These are phyloP conservation scores for Laburnicola sp. DNA, from an alignment of 2,329 filamentous ascomycete species.

Conservation along the genomic window DNA sequence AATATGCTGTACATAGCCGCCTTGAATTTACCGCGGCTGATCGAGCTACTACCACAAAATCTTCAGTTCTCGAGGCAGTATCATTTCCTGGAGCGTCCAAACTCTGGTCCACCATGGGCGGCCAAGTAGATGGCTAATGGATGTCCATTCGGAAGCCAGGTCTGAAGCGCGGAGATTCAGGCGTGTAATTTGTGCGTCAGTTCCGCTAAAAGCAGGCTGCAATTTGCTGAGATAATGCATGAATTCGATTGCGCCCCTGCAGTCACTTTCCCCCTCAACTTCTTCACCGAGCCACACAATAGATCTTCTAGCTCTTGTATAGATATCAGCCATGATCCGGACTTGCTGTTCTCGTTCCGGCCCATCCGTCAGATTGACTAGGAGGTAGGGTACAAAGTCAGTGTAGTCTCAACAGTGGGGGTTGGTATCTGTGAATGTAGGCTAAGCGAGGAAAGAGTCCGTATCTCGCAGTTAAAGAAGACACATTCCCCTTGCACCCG, in stretches of 20 bases:
- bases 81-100: constrained; percentile 39
- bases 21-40: constrained; percentile 32
- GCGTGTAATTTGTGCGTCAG: constrained; percentile 20
- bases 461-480: too few species aligned
- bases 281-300: constrained; percentile 35
- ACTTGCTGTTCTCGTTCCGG: constrained; percentile 34
- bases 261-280: constrained; percentile 23
- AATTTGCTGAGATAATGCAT: constrained; percentile 25
- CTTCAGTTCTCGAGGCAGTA: constrained; percentile 31
- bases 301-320: constrained; percentile 23
- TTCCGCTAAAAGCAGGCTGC: constrained; percentile 20
- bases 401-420: too few species aligned
- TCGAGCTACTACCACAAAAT: constrained; percentile 27
- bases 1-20: constrained; percentile 37
- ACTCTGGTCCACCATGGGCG: constrained; percentile 35
- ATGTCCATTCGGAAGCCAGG: constrained; percentile 23
- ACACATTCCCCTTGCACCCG: too few species aligned
- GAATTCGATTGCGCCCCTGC: constrained; percentile 31
- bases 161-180: constrained; percentile 19
- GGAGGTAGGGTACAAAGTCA: too few species aligned
- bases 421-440: too few species aligned
- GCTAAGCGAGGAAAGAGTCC: too few species aligned
- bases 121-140: constrained; percentile 27
- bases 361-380: constrained; percentile 29
- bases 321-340: constrained; percentile 39